Evolutionary conservation across 108 stramenopile species (phyloP).

Genomic region (Cylindrotheca closterium): DNA sequence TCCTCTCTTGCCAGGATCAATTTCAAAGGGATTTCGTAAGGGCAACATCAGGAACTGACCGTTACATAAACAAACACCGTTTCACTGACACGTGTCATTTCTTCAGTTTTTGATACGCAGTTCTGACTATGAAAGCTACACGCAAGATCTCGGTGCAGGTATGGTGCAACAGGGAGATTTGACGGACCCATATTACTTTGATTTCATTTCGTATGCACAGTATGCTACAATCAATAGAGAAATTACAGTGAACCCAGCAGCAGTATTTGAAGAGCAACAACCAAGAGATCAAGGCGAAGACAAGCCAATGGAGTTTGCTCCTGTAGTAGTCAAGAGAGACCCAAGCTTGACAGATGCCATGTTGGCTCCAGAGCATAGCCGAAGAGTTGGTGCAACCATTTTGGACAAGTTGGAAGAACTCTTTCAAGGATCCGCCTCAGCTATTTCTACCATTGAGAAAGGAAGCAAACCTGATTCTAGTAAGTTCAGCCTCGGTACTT

Average conservation of each 20-base stretch:
- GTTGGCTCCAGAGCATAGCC: conserved; percentile 40
- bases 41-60: no score
- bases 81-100: no score
- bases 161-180: conserved; percentile 78
- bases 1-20: conserved; percentile 43
- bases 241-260: conserved; percentile 51
- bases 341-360: conserved; percentile 47
- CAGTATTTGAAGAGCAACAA: conserved; percentile 78
- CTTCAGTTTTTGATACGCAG: conserved; percentile 62
- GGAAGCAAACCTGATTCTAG: conserved; percentile 51
- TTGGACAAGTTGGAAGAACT: conserved; percentile 60
- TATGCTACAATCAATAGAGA: conserved; percentile 74
- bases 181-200: conserved; percentile 88
- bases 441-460: conserved; percentile 47
- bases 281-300: conserved; percentile 51
- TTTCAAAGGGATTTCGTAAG: conserved; percentile 79
- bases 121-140: conserved; percentile 73
- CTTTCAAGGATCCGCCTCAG: conserved; percentile 56
- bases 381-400: conserved; percentile 60
- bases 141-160: conserved; percentile 54
- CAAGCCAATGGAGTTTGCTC: conserved; percentile 49
- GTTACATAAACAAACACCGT: no score
- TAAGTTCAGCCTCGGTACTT: conserved; percentile 1
- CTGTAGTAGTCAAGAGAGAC: conserved; percentile 64
- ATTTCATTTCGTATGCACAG: conserved; percentile 88